phyloP scores from a whole-genome alignment of 768 basidiomycete species.

The Lactarius sanguifluus region DNA sequence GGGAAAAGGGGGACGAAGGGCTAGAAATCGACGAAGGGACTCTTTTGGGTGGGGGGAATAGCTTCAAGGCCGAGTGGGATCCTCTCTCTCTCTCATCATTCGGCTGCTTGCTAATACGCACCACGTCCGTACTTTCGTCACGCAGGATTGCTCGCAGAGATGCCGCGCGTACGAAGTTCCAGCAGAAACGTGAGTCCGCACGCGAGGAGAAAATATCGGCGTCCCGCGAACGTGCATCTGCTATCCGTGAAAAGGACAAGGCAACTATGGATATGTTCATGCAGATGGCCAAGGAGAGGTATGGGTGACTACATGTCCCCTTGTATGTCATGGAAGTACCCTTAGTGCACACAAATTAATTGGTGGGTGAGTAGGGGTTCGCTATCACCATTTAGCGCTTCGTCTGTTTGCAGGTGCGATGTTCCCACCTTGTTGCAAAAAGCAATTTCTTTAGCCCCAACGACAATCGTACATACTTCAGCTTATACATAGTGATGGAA shows the following conservation, averaged over 20 bases:
- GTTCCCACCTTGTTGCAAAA: not conserved
- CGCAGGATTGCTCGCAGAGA: conserved; percentile 72
- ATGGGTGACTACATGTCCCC: conserved; percentile 48
- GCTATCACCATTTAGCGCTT: not conserved
- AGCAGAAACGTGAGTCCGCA: conserved; percentile 45
- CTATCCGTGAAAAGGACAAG: conserved; percentile 76
- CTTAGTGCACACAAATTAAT: not conserved
- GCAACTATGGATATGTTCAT: conserved; percentile 98
- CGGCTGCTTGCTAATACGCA: not conserved
- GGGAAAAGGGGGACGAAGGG: conserved; percentile 72
- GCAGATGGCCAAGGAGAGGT: conserved; percentile 83
- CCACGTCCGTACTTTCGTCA: conserved; percentile 4
- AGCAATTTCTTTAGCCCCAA: too few relatives aligned
- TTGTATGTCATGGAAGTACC: not conserved
- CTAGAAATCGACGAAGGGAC: conserved; percentile 80
- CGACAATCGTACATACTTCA: too few relatives aligned
- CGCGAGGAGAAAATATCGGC: conserved; percentile 53
- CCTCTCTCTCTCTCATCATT: conserved; percentile 27
- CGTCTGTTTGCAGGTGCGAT: not conserved
- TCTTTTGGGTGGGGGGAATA: conserved; percentile 79
- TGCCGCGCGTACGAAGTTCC: conserved; percentile 61
- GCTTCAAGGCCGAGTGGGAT: conserved; percentile 73
- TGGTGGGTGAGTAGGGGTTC: not conserved
- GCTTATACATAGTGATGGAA: too few relatives aligned
- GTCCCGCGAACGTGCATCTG: conserved; percentile 59